A percentile compares a stretch with the other conserved stretches of the same genome.
Evolutionary conservation across 1,284 basidiomycete genomes (phyloP).

Genomic region (Malassezia vespertilionis): DNA sequence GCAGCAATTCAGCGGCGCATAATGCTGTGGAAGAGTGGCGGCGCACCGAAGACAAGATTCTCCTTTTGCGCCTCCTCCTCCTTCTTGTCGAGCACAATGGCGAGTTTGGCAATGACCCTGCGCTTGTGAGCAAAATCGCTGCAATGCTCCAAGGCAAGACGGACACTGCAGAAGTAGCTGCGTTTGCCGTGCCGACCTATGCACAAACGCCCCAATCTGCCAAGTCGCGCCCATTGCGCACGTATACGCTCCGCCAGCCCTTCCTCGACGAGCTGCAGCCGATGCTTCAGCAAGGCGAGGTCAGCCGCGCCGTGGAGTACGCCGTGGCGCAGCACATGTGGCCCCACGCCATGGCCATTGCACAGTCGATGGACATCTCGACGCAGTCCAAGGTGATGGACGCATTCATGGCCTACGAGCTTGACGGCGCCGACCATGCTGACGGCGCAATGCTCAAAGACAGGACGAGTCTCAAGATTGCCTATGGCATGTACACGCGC

Average conservation of each 20-base stretch:
- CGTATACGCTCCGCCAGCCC: slow-evolving; percentile 26
- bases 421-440: slow-evolving; percentile 50
- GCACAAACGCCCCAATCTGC: slow-evolving; percentile 6
- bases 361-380: slow-evolving; percentile 83
- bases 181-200: slow-evolving; percentile 14
- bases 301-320: slow-evolving; percentile 72
- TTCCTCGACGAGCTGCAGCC: slow-evolving; percentile 38
- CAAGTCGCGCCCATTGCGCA: slow-evolving; percentile 19
- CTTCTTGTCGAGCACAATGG: slow-evolving; percentile 41
- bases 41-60: slow-evolving; percentile 35
- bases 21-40: slow-evolving; percentile 26
- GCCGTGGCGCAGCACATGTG: slow-evolving; percentile 79
- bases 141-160: slow-evolving; percentile 6
- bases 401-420: slow-evolving; percentile 72
- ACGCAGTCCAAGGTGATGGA: slow-evolving; percentile 81
- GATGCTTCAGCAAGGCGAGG: slow-evolving; percentile 57
- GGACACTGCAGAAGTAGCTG: slow-evolving; percentile 2
- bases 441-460: slow-evolving; percentile 18
- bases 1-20: slow-evolving; percentile 2
- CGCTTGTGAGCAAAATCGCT: background rate
- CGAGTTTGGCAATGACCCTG: slow-evolving; percentile 18
- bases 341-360: slow-evolving; percentile 91
- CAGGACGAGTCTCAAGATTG: slow-evolving; percentile 38
- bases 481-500: slow-evolving; percentile 40
- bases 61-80: slow-evolving; percentile 33